Evolutionary conservation across 108 stramenopile genomes (phyloP).

Genomic region (Cafeteria roenbergensis): DNA sequence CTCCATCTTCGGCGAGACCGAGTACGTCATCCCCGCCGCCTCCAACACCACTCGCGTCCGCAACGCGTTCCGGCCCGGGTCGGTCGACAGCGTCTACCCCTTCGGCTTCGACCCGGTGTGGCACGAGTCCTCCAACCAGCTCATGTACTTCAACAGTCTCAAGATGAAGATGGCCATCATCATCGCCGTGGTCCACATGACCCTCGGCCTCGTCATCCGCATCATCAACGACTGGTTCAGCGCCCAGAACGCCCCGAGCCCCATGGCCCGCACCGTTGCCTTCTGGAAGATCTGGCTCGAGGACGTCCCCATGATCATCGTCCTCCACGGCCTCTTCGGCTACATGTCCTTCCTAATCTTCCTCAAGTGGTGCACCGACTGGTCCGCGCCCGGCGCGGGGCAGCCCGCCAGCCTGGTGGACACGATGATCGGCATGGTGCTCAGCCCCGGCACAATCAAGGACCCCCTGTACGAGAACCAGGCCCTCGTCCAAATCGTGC

Average conservation of each 20-base stretch:
- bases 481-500: constrained; percentile 61
- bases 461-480: constrained; percentile 87
- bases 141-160: constrained; percentile 94
- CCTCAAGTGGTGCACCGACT: constrained; percentile 90
- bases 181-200: constrained; percentile 93
- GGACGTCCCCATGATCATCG: constrained; percentile 86
- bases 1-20: constrained; percentile 56
- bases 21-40: constrained; percentile 52
- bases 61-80: not conserved
- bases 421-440: constrained; percentile 87
- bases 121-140: constrained; percentile 82
- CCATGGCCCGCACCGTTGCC: no score
- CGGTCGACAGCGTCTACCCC: constrained; percentile 62
- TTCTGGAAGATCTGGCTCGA: constrained; percentile 81
- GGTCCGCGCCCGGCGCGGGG: constrained; percentile 58
- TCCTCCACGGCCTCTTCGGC: constrained; percentile 71
- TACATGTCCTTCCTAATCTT: constrained; percentile 96
- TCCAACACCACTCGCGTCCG: constrained; percentile 10
- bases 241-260: constrained; percentile 30
- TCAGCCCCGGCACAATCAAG: constrained; percentile 74
- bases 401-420: constrained; percentile 93
- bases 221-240: constrained; percentile 66
- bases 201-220: constrained; percentile 72
- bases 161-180: constrained; percentile 98
- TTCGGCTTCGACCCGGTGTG: constrained; percentile 94